Conservation (phyloP, 768 basidiomycete species). For the Podaxis rugospora region DNA sequence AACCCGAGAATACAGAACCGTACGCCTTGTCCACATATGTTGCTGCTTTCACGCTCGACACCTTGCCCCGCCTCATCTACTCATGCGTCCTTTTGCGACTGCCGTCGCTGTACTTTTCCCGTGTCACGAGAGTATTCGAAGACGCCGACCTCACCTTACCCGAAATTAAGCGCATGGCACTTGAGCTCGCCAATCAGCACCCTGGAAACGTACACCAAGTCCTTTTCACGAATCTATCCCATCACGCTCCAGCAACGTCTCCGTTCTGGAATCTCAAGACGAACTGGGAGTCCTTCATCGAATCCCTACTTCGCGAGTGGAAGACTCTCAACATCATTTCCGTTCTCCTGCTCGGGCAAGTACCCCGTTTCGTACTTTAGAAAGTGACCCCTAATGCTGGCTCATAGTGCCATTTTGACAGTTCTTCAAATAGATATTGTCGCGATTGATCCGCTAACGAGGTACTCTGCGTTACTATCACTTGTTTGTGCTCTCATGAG, state of each 20-base stretch:
- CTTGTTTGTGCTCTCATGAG: slow-evolving; percentile 59
- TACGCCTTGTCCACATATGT: slow-evolving; percentile 3
- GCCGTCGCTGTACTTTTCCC: slow-evolving; percentile 61
- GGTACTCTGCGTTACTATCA: slow-evolving; percentile 54
- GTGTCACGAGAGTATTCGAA: slow-evolving; percentile 59
- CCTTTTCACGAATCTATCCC: background rate
- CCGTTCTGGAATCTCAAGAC: slow-evolving; percentile 19
- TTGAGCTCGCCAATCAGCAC: slow-evolving; percentile 16
- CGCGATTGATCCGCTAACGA: slow-evolving; percentile 46
- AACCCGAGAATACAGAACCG: background rate
- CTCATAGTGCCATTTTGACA: slow-evolving; percentile 28
- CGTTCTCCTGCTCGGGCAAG: slow-evolving; percentile 26
- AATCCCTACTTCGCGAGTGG: slow-evolving; percentile 29
- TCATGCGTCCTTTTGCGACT: slow-evolving; percentile 45
- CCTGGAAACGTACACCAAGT: slow-evolving; percentile 7
- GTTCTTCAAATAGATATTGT: slow-evolving; percentile 35
- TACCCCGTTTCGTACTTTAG: background rate
- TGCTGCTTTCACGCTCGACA: slow-evolving; percentile 23
- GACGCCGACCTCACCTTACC: slow-evolving; percentile 59
- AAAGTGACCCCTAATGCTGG: background rate
- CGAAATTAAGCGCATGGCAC: slow-evolving; percentile 41
- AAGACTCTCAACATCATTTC: slow-evolving; percentile 32
- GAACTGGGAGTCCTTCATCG: slow-evolving; percentile 27
- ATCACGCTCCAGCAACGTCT: slow-evolving; percentile 1
- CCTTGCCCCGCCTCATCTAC: slow-evolving; percentile 27